phyloP scores from a whole-genome alignment of 1,139 yeast species.

The Zygosaccharomyces sapae region DNA sequence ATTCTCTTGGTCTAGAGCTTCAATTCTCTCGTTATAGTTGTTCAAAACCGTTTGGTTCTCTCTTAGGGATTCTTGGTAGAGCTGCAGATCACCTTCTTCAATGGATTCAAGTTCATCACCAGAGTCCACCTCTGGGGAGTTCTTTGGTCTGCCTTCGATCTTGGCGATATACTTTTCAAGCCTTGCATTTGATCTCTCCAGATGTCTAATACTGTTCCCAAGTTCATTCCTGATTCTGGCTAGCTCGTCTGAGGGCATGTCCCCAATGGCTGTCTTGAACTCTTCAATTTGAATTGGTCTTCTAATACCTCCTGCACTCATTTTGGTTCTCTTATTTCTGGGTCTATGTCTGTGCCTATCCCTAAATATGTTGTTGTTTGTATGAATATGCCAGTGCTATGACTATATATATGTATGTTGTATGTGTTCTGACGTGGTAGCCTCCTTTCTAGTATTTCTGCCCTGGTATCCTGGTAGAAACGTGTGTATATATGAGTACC shows the following conservation, averaged over 20 bases:
- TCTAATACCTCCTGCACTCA: slow-evolving; percentile 26
- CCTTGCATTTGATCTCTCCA: slow-evolving; percentile 37
- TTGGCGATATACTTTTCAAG: slow-evolving; percentile 34
- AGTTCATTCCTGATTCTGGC: slow-evolving; percentile 30
- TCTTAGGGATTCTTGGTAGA: slow-evolving; percentile 37
- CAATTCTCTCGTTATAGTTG: slow-evolving; percentile 37
- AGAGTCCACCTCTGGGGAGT: slow-evolving; percentile 25
- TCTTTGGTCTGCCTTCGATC: slow-evolving; percentile 24
- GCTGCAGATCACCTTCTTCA: slow-evolving; percentile 31
- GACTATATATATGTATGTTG: no score
- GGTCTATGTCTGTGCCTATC: not conserved
- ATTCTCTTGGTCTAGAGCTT: slow-evolving; percentile 36
- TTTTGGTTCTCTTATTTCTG: not conserved
- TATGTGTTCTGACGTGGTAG: not conserved
- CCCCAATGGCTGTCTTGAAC: slow-evolving; percentile 38
- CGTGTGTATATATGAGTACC: not conserved
- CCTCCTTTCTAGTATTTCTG: not conserved
- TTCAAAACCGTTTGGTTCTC: slow-evolving; percentile 38
- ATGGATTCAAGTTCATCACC: slow-evolving; percentile 28
- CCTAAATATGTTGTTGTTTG: no score
- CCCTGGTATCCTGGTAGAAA: not conserved
- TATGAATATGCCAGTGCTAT: no score
- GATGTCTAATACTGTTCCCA: slow-evolving; percentile 35
- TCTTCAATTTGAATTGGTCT: slow-evolving; percentile 40
- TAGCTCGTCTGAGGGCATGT: slow-evolving; percentile 36